These are phyloP conservation scores for Kurtzmaniella fragi DNA, from an alignment of 805 yeast genomes.

Conservation along the genomic window DNA sequence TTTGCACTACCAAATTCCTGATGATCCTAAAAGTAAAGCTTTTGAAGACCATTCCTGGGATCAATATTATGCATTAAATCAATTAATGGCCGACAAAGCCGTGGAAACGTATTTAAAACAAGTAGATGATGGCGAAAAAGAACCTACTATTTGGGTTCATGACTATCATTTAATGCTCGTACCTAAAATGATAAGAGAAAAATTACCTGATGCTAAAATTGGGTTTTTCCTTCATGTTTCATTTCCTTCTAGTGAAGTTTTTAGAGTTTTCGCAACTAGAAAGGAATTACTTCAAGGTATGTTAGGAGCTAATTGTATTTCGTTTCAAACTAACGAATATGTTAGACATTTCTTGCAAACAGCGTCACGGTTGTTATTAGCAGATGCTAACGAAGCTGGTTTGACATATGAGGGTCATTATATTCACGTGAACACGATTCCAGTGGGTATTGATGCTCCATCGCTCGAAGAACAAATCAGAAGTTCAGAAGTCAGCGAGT, in stretches of 20 bases:
- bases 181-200: conserved; percentile 75
- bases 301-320: conserved; percentile 81
- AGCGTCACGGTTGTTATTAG: conserved; percentile 73
- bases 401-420: conserved; percentile 57
- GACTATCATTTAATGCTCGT: conserved; percentile 88
- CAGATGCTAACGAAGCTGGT: conserved; percentile 67
- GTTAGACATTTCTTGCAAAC: conserved; percentile 93
- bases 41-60: conserved; percentile 96
- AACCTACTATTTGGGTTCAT: conserved; percentile 76
- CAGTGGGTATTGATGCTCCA: conserved; percentile 76
- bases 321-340: conserved; percentile 90
- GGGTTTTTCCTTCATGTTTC: conserved; percentile 92
- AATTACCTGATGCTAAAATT: conserved; percentile 76
- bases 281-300: conserved; percentile 71
- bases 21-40: conserved; percentile 87
- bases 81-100: conserved; percentile 71
- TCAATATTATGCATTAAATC: conserved; percentile 71
- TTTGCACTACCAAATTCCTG: conserved; percentile 88
- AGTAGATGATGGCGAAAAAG: conserved; percentile 38
- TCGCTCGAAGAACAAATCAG: conserved; percentile 44
- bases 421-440: conserved; percentile 52
- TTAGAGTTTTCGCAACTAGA: conserved; percentile 89
- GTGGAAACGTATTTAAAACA: conserved; percentile 51
- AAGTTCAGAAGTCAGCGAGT: conserved; percentile 49
- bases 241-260: conserved; percentile 93